Evolutionary conservation across 176 grass and related monocot genomes (phyloP).

Genomic region (Thinopyrum elongatum): DNA sequence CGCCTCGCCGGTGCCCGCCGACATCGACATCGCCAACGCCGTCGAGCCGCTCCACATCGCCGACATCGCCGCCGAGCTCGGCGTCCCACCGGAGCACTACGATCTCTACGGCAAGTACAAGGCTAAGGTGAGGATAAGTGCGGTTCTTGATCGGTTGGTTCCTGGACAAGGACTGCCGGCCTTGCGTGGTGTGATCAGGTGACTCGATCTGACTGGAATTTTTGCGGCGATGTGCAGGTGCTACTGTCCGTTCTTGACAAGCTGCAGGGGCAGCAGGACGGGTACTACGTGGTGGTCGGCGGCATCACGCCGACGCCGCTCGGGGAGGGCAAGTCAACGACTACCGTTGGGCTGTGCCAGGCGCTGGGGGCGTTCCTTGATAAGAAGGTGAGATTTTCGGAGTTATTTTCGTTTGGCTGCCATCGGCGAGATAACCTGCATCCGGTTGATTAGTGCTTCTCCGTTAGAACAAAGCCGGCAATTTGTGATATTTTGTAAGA

Average conservation of each 20-base stretch:
- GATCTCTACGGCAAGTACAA: constrained; percentile 98
- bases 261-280: constrained; percentile 67
- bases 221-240: constrained; percentile 48
- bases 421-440: neutral
- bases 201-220: constrained; percentile 3
- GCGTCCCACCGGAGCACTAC: constrained; percentile 70
- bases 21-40: constrained; percentile 97
- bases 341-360: constrained; percentile 90
- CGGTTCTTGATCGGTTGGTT: neutral
- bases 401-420: neutral
- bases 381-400: constrained; percentile 58
- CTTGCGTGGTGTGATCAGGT: neutral
- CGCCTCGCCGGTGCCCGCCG: constrained; percentile 73
- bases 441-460: neutral
- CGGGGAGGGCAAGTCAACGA: constrained; percentile 92
- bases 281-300: constrained; percentile 92
- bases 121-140: constrained; percentile 62
- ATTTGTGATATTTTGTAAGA: neutral
- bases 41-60: constrained; percentile 75
- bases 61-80: constrained; percentile 68
- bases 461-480: neutral
- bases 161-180: neutral
- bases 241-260: constrained; percentile 65
- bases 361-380: constrained; percentile 91
- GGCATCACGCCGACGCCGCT: constrained; percentile 94